Evolutionary conservation across 2,329 filamentous ascomycete genomes (phyloP), one percentile per base, ranked within the genome.

Genomic region (Cladosporium sp.): DNA sequence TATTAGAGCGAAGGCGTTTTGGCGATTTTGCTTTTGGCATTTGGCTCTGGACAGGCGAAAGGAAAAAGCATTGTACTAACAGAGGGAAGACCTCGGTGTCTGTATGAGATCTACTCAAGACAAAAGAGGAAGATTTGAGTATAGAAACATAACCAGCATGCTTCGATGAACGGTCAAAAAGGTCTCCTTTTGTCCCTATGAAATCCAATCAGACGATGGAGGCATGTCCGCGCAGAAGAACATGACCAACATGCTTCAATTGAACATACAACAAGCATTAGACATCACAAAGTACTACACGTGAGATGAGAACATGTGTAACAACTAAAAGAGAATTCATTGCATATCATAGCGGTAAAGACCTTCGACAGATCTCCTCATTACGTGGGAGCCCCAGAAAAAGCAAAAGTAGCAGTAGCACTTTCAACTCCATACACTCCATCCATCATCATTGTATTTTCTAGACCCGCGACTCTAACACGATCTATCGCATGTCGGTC

Each of bases 1-100:
- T 47, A 22, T 55, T 34, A 22, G 30, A 60, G 50, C 55, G 59
- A 30, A 47, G 47, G 45, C 55, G 50, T 60, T 60, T n/a, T 40
- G 54, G 54, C 54, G 54, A 56, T 39, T 22, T n/a, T 11, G 11
- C 9, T 34, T 34, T 38, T 15, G 49, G 47, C 28, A 36, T 50
- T 7, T 34, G 15, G 25, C 17, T 34, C 17, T 2, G 25, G 28
- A 12, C 8, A 49, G 45, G 17, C 17, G 11, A 19, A 17, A 37
- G 5, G 5, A 25, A 3, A 37, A 12, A 36, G 17, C 28, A 22
- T 15, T 50, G 30, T 50, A 37, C 17, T 15, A 50, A 28, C 17
- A 17, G 28, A n/a, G 25, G 11, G 9, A 6, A 25, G 25, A 25
- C 6, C 25, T 25, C 3, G 25, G 3, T 25, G 25, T 25, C 3